These are phyloP conservation scores for Pythium scleroteichum DNA, from an alignment of 352 stramenopile genomes.

Conservation along the genomic window DNA sequence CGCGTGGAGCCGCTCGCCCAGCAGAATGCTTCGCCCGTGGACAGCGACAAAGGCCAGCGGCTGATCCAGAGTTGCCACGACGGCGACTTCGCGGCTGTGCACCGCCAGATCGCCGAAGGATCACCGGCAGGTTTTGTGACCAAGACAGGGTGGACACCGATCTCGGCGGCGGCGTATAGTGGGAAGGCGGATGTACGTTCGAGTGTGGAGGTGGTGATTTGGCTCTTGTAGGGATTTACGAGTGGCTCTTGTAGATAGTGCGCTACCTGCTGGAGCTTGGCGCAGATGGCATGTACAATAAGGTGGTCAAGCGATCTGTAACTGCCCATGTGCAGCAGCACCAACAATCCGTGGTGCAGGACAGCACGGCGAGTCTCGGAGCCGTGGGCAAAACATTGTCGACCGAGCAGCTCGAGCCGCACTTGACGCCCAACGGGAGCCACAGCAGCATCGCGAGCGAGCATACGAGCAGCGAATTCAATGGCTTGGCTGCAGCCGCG, in stretches of 20 bases:
- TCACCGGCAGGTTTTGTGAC: conserved; percentile 66
- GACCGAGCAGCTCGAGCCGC: conserved; percentile 13
- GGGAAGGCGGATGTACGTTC: conserved; percentile 60
- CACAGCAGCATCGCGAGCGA: conserved; percentile 14
- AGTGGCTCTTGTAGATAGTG: conserved; percentile 37
- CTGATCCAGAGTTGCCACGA: conserved; percentile 70
- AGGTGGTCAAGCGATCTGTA: conserved; percentile 33
- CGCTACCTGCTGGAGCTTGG: conserved; percentile 69
- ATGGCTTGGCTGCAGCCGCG: background rate
- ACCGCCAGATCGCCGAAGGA: conserved; percentile 43
- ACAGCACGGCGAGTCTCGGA: conserved; percentile 22
- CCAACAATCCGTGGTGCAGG: background rate
- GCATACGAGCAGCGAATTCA: background rate
- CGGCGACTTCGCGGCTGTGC: conserved; percentile 39
- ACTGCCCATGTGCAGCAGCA: conserved; percentile 4
- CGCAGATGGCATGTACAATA: conserved; percentile 69
- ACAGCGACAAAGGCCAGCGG: conserved; percentile 54
- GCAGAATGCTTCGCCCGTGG: conserved; percentile 46
- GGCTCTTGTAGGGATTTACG: too few species aligned
- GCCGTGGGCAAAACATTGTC: background rate
- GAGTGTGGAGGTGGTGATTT: too few species aligned
- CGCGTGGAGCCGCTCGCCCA: conserved; percentile 59
- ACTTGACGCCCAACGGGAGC: conserved; percentile 15
- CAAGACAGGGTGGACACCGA: conserved; percentile 75
- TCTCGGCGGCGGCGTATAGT: conserved; percentile 64